Conservation (phyloP, 306 rosid genomes). For the Gillenia trifoliata region DNA sequence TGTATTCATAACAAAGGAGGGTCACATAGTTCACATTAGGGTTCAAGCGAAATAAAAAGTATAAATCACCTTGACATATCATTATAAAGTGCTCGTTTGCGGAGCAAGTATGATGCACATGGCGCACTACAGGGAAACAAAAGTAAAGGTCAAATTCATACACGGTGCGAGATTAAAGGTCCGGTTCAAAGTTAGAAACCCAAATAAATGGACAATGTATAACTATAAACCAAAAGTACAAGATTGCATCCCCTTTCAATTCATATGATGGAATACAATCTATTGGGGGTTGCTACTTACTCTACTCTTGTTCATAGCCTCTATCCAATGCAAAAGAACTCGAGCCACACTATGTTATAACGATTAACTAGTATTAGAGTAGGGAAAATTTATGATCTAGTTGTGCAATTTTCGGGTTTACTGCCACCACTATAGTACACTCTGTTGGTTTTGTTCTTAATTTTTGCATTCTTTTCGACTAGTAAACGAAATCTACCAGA, state of each 20-base stretch:
- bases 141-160: neutral
- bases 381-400: neutral
- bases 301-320: neutral
- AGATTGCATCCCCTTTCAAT: neutral
- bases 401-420: neutral
- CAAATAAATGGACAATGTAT: neutral
- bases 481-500: neutral
- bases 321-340: neutral
- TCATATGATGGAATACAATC: neutral
- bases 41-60: neutral
- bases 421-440: neutral
- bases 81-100: conserved; percentile 75
- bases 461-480: neutral
- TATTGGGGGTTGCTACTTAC: neutral
- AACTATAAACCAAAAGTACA: no score
- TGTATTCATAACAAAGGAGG: neutral
- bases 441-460: neutral
- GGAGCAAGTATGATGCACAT: conserved; percentile 81
- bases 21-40: neutral
- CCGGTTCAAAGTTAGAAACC: neutral
- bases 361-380: neutral
- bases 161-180: neutral
- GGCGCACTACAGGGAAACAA: conserved; percentile 53
- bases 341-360: neutral
- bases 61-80: conserved; percentile 82